phyloP scores from a whole-genome alignment of 495 filamentous ascomycete genomes.

The Neurospora sp. region DNA sequence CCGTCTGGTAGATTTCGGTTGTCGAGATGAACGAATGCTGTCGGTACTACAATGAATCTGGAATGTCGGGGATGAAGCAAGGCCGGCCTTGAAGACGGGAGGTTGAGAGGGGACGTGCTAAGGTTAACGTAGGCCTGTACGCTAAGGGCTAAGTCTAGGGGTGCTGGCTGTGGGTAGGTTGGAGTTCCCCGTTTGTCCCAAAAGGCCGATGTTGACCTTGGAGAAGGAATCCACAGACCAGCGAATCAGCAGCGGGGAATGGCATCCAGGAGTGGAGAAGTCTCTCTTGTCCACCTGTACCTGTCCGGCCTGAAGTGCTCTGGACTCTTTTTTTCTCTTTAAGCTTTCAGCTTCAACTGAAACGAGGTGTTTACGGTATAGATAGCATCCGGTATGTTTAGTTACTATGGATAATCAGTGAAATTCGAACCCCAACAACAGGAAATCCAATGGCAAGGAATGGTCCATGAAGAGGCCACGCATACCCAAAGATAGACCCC shows the following conservation, averaged over 20 bases:
- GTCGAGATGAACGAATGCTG: neutral
- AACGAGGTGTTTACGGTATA: neutral
- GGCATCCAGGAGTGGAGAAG: neutral
- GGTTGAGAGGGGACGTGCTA: neutral
- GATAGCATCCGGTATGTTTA: neutral
- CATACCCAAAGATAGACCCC: neutral
- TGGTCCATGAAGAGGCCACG: neutral
- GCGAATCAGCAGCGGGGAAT: neutral
- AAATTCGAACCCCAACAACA: neutral
- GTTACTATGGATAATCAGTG: neutral
- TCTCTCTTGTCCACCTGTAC: neutral
- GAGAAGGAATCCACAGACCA: neutral
- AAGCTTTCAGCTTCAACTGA: neutral
- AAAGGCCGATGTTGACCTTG: neutral
- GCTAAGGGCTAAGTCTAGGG: neutral
- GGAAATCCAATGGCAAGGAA: neutral
- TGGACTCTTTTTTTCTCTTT: neutral
- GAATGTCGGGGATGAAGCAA: neutral
- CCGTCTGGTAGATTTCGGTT: neutral
- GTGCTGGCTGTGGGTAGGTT: neutral
- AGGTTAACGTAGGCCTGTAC: neutral
- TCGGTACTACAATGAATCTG: neutral
- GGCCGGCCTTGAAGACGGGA: neutral
- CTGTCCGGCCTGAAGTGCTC: neutral
- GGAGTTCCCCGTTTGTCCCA: neutral